Conservation (phyloP, 1,284 basidiomycete genomes). For the Ustilago curta region DNA sequence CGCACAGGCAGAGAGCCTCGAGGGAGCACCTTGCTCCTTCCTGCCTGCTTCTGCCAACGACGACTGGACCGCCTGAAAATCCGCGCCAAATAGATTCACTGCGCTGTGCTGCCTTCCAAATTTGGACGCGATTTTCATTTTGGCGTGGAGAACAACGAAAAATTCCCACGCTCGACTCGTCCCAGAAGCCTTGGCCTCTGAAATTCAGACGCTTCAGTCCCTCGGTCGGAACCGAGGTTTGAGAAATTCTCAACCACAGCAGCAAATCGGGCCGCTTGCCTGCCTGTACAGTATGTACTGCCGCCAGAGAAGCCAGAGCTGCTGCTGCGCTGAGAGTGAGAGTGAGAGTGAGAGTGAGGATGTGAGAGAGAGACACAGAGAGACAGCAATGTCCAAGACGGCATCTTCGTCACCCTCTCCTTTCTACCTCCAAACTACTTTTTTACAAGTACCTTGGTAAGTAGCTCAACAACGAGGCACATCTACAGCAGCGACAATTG, state of each 20-base stretch:
- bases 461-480: slow-evolving; percentile 10
- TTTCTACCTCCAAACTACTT: slow-evolving; percentile 35
- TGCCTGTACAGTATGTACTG: neutral
- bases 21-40: no score
- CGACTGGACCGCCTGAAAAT: neutral
- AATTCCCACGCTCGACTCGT: slow-evolving; percentile 20
- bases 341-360: neutral
- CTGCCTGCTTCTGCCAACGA: neutral
- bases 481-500: slow-evolving; percentile 2
- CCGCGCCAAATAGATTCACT: slow-evolving; percentile 7
- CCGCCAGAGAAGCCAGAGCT: neutral
- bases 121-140: neutral
- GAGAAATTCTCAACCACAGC: slow-evolving; percentile 1
- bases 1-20: neutral
- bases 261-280: neutral
- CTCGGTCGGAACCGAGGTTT: slow-evolving; percentile 16
- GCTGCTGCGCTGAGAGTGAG: neutral
- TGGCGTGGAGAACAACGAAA: neutral
- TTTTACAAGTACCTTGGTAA: slow-evolving; percentile 52
- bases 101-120: neutral
- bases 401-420: neutral
- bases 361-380: neutral
- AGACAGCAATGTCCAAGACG: slow-evolving; percentile 19
- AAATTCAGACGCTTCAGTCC: neutral
- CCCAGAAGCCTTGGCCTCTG: no score